phyloP scores from a whole-genome alignment of 805 yeast species.

The Cyberlindnera euphorbiiphila region DNA sequence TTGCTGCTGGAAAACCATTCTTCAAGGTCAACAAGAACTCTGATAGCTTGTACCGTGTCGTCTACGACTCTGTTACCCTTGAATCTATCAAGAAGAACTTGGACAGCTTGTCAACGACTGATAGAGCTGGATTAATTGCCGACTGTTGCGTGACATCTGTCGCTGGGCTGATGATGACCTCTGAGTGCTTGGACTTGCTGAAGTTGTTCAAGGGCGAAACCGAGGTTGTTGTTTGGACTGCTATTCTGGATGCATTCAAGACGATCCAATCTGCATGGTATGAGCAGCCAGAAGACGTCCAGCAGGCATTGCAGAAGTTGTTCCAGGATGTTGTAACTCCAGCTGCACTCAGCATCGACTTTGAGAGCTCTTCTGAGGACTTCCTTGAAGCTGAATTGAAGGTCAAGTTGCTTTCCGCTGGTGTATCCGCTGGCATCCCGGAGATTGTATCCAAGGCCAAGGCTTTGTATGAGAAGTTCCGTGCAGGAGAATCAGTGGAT shows the following conservation, averaged over 20 bases:
- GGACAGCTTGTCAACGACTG: slow-evolving; percentile 59
- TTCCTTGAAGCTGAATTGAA: slow-evolving; percentile 64
- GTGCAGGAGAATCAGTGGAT: slow-evolving; percentile 54
- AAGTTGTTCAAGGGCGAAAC: slow-evolving; percentile 54
- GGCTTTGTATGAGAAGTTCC: slow-evolving; percentile 36
- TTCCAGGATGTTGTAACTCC: slow-evolving; percentile 49
- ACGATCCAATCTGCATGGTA: slow-evolving; percentile 47
- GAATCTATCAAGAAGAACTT: slow-evolving; percentile 54
- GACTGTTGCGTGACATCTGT: slow-evolving; percentile 66
- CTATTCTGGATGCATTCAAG: slow-evolving; percentile 44
- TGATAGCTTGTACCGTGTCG: slow-evolving; percentile 72
- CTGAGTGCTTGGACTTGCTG: slow-evolving; percentile 54
- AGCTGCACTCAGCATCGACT: slow-evolving; percentile 56
- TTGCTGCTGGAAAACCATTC: slow-evolving; percentile 38
- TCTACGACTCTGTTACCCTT: slow-evolving; percentile 63
- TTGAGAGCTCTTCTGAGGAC: slow-evolving; percentile 49
- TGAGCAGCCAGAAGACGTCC: slow-evolving; percentile 45
- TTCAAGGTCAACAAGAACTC: slow-evolving; percentile 70
- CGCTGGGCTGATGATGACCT: slow-evolving; percentile 63
- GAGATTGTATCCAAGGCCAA: slow-evolving; percentile 42
- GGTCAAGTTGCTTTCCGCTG: slow-evolving; percentile 54
- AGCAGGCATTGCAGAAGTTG: slow-evolving; percentile 46
- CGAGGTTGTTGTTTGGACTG: slow-evolving; percentile 64
- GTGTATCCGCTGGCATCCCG: slow-evolving; percentile 48
- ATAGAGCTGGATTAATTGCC: slow-evolving; percentile 70